Base-by-base conservation (phyloP, 768 basidiomycete genomes). In the Cyathus striatus region DNA sequence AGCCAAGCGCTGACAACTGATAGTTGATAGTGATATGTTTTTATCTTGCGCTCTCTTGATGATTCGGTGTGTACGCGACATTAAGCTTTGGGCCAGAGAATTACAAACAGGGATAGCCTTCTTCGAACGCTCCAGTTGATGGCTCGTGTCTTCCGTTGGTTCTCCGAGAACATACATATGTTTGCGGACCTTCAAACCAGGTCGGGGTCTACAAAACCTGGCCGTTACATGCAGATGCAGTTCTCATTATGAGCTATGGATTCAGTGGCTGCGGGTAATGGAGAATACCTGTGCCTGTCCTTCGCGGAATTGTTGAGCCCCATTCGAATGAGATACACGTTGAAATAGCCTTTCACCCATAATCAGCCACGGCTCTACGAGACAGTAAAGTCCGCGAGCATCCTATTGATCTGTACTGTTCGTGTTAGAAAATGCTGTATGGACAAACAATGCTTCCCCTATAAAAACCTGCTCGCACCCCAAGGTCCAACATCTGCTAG, bases 251-350 rank as follows among this genome's bases (percentile, higher is more conserved):
- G 46, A 33, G 39, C 42, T 21, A 38, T 16, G 27, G 46, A 47
- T 47, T 42, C 37, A 42, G 25, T 12, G 12, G 16, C 30, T 32
- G 30, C 30, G 30, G 30, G 3, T 32, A 16, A 16, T 16, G 12
- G 12, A 32, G 16, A 16, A 4, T 12, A 16, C 4, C 16, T 12
- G 30, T 16, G 16, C 12, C 16, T 12, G 12, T 12, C 30, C 30
- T 32, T 12, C 16, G 12, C 41, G 46, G 41, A 38, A 36, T 43
- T 42, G 45, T 42, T 42, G 42, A 16, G 18, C 13, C 39, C 38
- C 46, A 39, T 42, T 47, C 23, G 12, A 25, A 43, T 47, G 42
- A 40, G 39, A 21, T 35, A 41, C 46, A 47, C 46, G 46, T 40
- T 47, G 46, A 38, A 32, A 16, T 43, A n/a, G n/a, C n/a, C n/a